Base-by-base conservation (phyloP, 2,329 filamentous ascomycete genomes). In the Colletotrichum tamarilloi region DNA sequence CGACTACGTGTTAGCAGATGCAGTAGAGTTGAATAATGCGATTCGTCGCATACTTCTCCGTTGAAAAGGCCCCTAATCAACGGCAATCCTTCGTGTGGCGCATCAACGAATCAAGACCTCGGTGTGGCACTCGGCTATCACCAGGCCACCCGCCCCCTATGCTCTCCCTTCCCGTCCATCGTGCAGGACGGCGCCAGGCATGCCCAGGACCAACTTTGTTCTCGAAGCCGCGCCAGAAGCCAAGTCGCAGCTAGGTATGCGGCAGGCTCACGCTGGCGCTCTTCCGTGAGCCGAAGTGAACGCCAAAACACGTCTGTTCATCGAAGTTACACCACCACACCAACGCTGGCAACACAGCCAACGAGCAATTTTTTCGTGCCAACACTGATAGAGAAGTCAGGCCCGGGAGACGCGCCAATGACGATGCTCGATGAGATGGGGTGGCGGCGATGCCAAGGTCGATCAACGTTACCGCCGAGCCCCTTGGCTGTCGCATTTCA, bases 171-270 rank as follows among this genome's bases (percentile, higher is more conserved):
- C 32, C 60, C 66, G 30, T 55, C 24, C 30, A 60, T 56, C 42
- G 38, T 65, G 46, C 70, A 60, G 70, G n/a, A 49, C 46, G 60
- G 26, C 6, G 38, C 24, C 19, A 49, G 42, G 42, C 38, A 42
- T 22, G 19, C 42, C 19, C 42, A 49, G 19, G 42, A 49, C 42
- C 42, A 49, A 49, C 46, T 52, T 73, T 63, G 53, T 73, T 73
- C 71, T 73, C 67, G 71, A 73, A 73, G 67, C 60, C 71, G 56
- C 71, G 60, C 71, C 71, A 73, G 71, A 73, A 73, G 71, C 26
- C 26, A 56, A 60, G 26, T 67, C 19, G 66, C 70, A 63, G 57
- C 28, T n/a, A 63, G 57, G 16, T 24, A 42, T 62, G 35, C 24
- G 32, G 65, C 28, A 26, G 19, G 16, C n/a, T 6, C 52, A 46